Evolutionary conservation across 73 alveolate species (phyloP).

Genomic region (Paramecium pentaurelia): DNA sequence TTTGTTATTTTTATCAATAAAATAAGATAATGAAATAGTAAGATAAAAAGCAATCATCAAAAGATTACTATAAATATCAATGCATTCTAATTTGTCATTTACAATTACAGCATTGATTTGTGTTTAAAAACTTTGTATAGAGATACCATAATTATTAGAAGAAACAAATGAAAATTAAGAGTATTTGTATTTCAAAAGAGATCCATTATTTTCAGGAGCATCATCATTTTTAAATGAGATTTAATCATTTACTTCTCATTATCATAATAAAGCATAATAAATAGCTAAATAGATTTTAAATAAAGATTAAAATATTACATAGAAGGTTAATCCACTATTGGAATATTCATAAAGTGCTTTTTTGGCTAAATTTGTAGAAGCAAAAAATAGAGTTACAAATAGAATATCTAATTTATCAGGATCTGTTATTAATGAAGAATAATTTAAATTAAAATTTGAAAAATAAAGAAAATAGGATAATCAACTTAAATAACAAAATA

Average conservation of each 20-base stretch:
- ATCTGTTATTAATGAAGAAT: constrained; percentile 7
- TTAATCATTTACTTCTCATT: not conserved
- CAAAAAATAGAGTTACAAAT: not conserved
- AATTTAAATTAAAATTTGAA: not conserved
- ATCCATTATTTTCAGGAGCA: constrained; percentile 12
- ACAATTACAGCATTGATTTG: constrained; percentile 22
- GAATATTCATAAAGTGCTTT: constrained; percentile 11
- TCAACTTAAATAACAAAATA: not conserved
- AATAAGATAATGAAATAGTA: not conserved
- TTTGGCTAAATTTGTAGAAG: constrained; percentile 47
- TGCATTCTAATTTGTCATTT: constrained; percentile 26
- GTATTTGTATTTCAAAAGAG: not conserved
- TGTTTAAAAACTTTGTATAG: not conserved
- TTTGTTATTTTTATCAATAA: not conserved
- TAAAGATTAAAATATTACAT: not conserved
- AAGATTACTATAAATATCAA: constrained; percentile 17
- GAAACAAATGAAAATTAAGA: not conserved
- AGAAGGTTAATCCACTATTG: not conserved
- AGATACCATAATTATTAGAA: not conserved
- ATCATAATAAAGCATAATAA: not conserved
- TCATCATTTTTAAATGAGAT: not conserved
- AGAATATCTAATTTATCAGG: constrained; percentile 26
- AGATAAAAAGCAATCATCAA: constrained; percentile 37
- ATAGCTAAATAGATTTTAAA: not conserved
- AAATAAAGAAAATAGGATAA: not conserved